These are phyloP conservation scores for Nissolia schottii DNA, from an alignment of 306 rosid genomes.

Conservation along the genomic window DNA sequence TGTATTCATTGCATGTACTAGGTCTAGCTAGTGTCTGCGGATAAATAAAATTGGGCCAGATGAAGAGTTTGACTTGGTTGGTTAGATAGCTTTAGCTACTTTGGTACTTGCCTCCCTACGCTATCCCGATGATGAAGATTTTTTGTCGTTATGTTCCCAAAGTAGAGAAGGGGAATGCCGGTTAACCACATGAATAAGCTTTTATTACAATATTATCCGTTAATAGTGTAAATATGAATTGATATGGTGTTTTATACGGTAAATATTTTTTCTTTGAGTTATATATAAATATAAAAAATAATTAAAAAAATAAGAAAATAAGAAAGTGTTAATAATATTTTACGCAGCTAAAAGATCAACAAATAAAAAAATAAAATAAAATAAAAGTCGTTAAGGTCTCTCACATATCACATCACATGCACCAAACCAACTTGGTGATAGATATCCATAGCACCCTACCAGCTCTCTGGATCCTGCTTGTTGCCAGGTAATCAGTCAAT, in stretches of 20 bases:
- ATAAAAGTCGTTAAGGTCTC: background rate
- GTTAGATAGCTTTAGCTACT: background rate
- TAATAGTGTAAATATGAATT: too few species aligned
- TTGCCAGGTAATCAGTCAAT: background rate
- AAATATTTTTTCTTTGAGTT: too few species aligned
- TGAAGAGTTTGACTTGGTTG: slow-evolving; percentile 21
- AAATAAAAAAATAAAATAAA: too few species aligned
- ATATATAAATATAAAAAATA: too few species aligned
- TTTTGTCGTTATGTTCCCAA: slow-evolving; percentile 22
- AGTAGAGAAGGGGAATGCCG: background rate
- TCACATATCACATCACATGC: slow-evolving; percentile 15
- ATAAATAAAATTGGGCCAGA: background rate
- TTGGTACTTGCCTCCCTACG: slow-evolving; percentile 23
- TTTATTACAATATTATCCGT: too few species aligned
- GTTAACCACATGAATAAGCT: background rate
- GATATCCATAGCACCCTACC: background rate
- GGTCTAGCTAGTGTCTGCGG: background rate
- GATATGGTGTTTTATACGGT: too few species aligned
- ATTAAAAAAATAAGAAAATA: too few species aligned
- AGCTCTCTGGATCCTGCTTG: background rate
- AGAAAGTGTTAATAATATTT: too few species aligned
- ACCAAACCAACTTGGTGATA: slow-evolving; percentile 3
- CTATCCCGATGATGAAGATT: too few species aligned
- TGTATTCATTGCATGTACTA: slow-evolving; percentile 18
- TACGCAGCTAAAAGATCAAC: too few species aligned